phyloP scores from a whole-genome alignment of 2,329 filamentous ascomycete genomes.

The Cladosporium oxysporum region DNA sequence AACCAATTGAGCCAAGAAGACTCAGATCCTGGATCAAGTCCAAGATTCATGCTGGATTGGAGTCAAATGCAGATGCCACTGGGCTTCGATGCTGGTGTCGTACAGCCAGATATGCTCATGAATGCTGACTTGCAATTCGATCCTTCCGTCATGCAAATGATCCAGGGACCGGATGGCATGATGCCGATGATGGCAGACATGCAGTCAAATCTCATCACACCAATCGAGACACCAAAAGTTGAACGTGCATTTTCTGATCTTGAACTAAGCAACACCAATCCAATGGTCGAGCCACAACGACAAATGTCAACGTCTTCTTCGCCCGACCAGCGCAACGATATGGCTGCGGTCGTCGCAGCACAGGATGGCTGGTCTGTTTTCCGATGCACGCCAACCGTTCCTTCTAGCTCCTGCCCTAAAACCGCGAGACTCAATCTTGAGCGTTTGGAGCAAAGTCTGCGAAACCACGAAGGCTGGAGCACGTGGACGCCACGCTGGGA shows the following conservation, averaged over 20 bases:
- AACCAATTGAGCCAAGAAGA: slow-evolving; percentile 41
- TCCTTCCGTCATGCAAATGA: slow-evolving; percentile 41
- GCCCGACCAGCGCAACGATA: slow-evolving; percentile 36
- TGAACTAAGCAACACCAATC: slow-evolving; percentile 46
- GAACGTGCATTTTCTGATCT: slow-evolving; percentile 50
- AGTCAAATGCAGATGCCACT: slow-evolving; percentile 48
- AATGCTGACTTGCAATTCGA: slow-evolving; percentile 50
- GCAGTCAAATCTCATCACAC: slow-evolving; percentile 46
- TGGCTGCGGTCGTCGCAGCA: slow-evolving; percentile 51
- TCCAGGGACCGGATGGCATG: slow-evolving; percentile 41
- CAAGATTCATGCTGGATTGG: slow-evolving; percentile 53
- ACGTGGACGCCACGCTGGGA: slow-evolving; percentile 54
- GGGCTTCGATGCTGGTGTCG: slow-evolving; percentile 44
- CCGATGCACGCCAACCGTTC: slow-evolving; percentile 52
- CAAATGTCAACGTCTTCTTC: slow-evolving; percentile 42
- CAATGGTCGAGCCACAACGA: slow-evolving; percentile 44
- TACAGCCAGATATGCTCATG: slow-evolving; percentile 48
- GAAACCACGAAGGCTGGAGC: slow-evolving; percentile 54
- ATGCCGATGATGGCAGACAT: slow-evolving; percentile 50
- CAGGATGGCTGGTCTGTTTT: slow-evolving; percentile 57
- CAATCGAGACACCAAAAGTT: slow-evolving; percentile 50
- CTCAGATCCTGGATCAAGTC: slow-evolving; percentile 46
- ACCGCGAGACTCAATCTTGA: slow-evolving; percentile 55
- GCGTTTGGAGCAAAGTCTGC: slow-evolving; percentile 52
- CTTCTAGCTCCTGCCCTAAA: slow-evolving; percentile 52